Evolutionary conservation across 2,329 filamentous ascomycete species (phyloP).

Genomic region (Geoglossum cookeanum): DNA sequence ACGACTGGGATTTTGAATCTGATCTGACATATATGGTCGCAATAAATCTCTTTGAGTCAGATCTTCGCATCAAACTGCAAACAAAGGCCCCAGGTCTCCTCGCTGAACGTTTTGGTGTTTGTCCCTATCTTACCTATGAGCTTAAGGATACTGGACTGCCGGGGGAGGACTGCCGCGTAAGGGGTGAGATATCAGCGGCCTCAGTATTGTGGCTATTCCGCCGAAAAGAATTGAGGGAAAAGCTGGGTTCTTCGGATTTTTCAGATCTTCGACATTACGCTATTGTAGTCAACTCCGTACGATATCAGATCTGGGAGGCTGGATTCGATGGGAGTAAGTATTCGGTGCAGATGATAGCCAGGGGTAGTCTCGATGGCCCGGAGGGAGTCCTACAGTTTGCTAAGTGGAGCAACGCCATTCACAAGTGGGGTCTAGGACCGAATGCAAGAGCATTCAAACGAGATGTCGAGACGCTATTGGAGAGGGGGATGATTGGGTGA

Average conservation of each 20-base stretch:
- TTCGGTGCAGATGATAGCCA: neutral
- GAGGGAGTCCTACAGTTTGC: neutral
- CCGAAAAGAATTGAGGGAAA: neutral
- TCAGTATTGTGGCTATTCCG: too few relatives aligned
- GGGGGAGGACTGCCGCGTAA: too few relatives aligned
- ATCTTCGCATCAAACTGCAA: too few relatives aligned
- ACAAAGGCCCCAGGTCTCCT: too few relatives aligned
- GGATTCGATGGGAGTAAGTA: neutral
- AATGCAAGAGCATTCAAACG: neutral
- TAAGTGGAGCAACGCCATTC: slow-evolving; percentile 1
- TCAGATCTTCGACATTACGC: slow-evolving; percentile 3
- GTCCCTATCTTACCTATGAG: too few relatives aligned
- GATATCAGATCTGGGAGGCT: neutral
- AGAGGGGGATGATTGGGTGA: too few relatives aligned
- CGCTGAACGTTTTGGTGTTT: too few relatives aligned
- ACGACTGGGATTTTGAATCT: too few relatives aligned
- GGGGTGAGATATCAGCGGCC: too few relatives aligned
- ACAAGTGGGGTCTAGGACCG: neutral
- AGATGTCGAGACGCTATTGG: neutral
- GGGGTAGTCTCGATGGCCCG: neutral
- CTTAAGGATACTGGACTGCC: too few relatives aligned
- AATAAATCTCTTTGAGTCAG: too few relatives aligned
- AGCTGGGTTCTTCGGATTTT: neutral
- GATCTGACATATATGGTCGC: too few relatives aligned
- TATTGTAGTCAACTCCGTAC: neutral